A percentile compares a stretch with the other conserved stretches of the same genome.
These are phyloP conservation scores for Blastomyces gilchristii DNA, from an alignment of 2,329 filamentous ascomycete genomes.

Conservation along the genomic window DNA sequence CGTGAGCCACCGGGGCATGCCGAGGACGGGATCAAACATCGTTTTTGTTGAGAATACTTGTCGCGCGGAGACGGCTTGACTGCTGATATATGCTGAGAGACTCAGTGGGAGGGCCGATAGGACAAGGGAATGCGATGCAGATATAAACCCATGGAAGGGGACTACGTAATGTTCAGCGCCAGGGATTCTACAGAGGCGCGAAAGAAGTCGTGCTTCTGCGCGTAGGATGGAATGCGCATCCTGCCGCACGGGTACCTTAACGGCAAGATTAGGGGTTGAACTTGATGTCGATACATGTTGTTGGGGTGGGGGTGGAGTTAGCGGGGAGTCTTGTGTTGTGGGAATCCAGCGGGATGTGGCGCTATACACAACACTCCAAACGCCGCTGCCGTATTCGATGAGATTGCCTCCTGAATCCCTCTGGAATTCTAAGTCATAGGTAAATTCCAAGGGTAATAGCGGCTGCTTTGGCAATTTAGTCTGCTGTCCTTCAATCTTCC, in stretches of 20 bases:
- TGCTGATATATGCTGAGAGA: constrained; percentile 34
- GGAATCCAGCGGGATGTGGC: constrained; percentile 22
- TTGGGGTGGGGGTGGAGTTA: constrained; percentile 26
- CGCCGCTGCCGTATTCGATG: constrained; percentile 36
- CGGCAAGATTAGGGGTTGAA: constrained; percentile 27
- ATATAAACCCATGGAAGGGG: constrained; percentile 37
- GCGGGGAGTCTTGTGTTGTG: constrained; percentile 22
- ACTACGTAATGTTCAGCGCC: constrained; percentile 31
- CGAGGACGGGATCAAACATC: constrained; percentile 38
- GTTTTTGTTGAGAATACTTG: constrained; percentile 30
- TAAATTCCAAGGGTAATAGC: constrained; percentile 22
- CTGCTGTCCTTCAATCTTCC: background rate
- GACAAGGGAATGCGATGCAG: constrained; percentile 31
- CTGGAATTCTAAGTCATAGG: constrained; percentile 27
- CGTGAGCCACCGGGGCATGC: constrained; percentile 31
- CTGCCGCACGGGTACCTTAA: constrained; percentile 35
- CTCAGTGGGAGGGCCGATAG: constrained; percentile 37
- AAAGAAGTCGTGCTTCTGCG: constrained; percentile 35
- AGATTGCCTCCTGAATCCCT: constrained; percentile 21
- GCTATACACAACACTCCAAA: constrained; percentile 40
- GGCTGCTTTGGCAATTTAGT: constrained; percentile 1
- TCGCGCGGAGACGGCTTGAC: constrained; percentile 22
- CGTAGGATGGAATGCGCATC: constrained; percentile 34
- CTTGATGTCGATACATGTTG: constrained; percentile 12
- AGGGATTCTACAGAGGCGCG: constrained; percentile 27